Base-by-base conservation (phyloP, 1,284 basidiomycete genomes). In the Ceratobasidium papillatum region DNA sequence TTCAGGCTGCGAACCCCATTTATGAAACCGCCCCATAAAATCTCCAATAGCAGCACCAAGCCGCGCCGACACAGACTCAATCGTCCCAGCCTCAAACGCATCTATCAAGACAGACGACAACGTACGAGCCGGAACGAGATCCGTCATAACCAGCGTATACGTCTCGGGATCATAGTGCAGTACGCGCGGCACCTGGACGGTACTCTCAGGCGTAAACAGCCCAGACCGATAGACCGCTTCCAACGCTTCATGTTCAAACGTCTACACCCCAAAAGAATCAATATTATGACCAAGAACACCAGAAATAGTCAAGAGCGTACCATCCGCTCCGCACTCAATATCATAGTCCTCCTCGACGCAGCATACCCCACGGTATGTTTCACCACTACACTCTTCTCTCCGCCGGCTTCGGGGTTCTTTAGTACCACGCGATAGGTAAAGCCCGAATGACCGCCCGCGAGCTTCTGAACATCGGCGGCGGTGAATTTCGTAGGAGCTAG, bases 21-120 rank as follows among this genome's bases (percentile, higher is more conserved):
- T 38, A n/a, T 62, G 69, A n/a, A 72, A 62, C 34, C 58, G 17
- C n/a, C 69, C 58, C 58, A 62, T 61, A n/a, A 72, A 72, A 61
- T 72, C 69, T 1, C 69, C 69, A 3, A 62, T 32, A 3, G 58
- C 69, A 2, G 25, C 19, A 8, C 69, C 69, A 3, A 63, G 25
- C 43, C 19, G 22, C 1, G 25, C 41, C 25, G 41, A 47, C 4
- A 72, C 47, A n/a, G 34, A 2, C 25, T 43, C 9, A 34, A 51
- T 56, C 36, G 47, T 59, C 7, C 65, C 52, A 17, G 25, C 4
- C 25, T 59, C 41, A 38, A 61, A 41, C 17, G 41, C 38, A 30
- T 72, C 45, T 2, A 61, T 36, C 30, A 62, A 27, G 14, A 61
- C 69, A 14, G 56, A 11, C 3, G 69, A 51, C 19, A 61, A 27